Evolutionary conservation across 2,329 filamentous ascomycete species (phyloP).

Genomic region (Monosporascus ibericus): DNA sequence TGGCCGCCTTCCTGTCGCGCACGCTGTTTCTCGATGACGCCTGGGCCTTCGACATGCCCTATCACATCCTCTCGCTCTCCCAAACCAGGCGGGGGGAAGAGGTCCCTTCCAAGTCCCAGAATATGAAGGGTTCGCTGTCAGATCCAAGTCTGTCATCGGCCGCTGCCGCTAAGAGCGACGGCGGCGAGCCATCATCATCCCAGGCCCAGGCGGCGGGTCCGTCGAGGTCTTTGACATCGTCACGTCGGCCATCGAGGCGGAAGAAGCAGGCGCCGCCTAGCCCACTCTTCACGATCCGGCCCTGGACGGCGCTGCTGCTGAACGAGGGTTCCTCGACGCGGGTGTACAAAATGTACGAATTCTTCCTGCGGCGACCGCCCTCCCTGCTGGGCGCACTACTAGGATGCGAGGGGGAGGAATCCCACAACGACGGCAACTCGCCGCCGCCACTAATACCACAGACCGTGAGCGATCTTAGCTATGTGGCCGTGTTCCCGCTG

Average conservation of each 20-base stretch:
- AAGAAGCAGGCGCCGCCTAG: constrained; percentile 17
- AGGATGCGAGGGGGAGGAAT: constrained; percentile 32
- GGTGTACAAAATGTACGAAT: constrained; percentile 66
- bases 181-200: not conserved
- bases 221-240: not conserved
- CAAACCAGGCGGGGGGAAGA: constrained; percentile 14
- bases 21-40: constrained; percentile 50
- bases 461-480: constrained; percentile 45
- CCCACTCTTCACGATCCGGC: constrained; percentile 50
- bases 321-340: constrained; percentile 73
- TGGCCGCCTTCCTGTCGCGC: constrained; percentile 55
- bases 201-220: too few species aligned
- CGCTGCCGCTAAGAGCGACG: not conserved
- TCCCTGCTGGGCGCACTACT: constrained; percentile 52
- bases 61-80: constrained; percentile 52
- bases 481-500: constrained; percentile 63
- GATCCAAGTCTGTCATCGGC: constrained; percentile 1
- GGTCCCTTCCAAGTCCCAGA: not conserved
- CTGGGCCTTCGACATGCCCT: constrained; percentile 58
- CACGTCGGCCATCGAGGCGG: too few species aligned
- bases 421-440: constrained; percentile 21
- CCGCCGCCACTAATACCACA: constrained; percentile 28
- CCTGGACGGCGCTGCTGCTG: constrained; percentile 60
- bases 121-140: not conserved
- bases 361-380: constrained; percentile 58